A percentile compares a stretch with the other conserved stretches of the same genome.
Conservation (phyloP, 2,329 filamentous ascomycete species). For the Pseudogymnoascus pannorum region DNA sequence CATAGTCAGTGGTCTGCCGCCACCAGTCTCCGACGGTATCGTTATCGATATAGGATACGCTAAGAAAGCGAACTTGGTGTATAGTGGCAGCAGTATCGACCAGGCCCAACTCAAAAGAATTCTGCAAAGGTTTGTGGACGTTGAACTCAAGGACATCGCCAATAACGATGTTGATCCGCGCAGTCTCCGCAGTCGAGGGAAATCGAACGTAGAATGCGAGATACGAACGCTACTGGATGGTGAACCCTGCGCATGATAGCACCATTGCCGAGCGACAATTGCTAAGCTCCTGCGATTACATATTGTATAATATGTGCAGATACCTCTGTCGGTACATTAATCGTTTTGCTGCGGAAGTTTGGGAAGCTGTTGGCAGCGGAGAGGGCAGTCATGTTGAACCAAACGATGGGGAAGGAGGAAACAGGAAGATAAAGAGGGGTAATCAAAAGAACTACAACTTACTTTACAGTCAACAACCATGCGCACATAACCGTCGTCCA, state of each 20-base stretch:
- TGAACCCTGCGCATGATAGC: background rate
- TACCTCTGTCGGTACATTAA: slow-evolving; percentile 5
- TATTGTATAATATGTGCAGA: slow-evolving; percentile 10
- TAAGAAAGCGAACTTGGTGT: slow-evolving; percentile 13
- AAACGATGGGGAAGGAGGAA: too few species aligned
- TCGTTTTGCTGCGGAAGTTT: background rate
- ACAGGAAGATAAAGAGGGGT: too few species aligned
- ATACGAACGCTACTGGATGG: slow-evolving; percentile 10
- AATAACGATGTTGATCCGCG: slow-evolving; percentile 11
- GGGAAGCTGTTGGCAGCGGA: background rate
- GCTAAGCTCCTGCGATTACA: slow-evolving; percentile 7
- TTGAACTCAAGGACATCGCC: slow-evolving; percentile 11
- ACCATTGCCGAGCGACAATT: slow-evolving; percentile 3
- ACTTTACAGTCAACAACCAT: too few species aligned
- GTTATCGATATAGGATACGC: slow-evolving; percentile 15
- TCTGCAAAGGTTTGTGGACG: slow-evolving; percentile 9
- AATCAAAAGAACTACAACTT: too few species aligned
- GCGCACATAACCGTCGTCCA: too few species aligned
- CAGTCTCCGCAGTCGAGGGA: background rate
- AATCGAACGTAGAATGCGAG: background rate
- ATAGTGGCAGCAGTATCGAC: slow-evolving; percentile 8
- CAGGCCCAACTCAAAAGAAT: slow-evolving; percentile 7
- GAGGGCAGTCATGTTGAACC: too few species aligned
- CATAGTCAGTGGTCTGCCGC: slow-evolving; percentile 13
- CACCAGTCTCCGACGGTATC: slow-evolving; percentile 10